Percentiles rank a stretch among this genome's conserved stretches.
These are phyloP conservation scores for Chenopodium formosanum DNA, from an alignment of 148 eudicot species.

Conservation along the genomic window DNA sequence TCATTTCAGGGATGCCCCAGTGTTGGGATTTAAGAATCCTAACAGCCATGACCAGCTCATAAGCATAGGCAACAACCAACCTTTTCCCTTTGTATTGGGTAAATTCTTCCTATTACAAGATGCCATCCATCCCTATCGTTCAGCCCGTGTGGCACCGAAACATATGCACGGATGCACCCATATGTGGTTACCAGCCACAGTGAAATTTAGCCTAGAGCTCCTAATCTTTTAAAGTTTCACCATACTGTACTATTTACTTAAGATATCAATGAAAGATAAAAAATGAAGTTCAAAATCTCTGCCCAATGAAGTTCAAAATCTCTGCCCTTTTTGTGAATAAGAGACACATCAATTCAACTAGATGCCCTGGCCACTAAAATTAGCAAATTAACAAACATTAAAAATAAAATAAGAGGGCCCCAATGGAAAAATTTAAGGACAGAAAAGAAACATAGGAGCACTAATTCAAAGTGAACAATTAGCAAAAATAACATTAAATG, in stretches of 20 bases:
- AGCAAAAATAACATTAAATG: conserved; percentile 8
- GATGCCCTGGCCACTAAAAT: conserved; percentile 21
- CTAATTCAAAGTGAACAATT: conserved; percentile 14
- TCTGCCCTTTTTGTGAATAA: not conserved
- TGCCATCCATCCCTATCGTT: not conserved
- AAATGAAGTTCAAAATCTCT: not conserved
- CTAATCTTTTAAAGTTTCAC: not conserved
- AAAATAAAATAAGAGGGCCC: conserved; percentile 20
- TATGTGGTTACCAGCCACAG: not conserved
- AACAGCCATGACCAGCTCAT: not conserved
- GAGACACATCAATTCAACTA: conserved; percentile 5
- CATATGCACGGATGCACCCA: not conserved
- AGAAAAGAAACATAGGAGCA: not conserved
- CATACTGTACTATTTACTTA: too few species aligned
- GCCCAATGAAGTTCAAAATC: not conserved
- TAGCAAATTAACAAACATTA: conserved; percentile 17
- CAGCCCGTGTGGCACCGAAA: not conserved
- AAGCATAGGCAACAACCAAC: not conserved
- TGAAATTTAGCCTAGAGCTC: not conserved
- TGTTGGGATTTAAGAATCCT: not conserved
- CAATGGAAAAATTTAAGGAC: conserved; percentile 13
- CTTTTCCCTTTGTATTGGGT: too few species aligned
- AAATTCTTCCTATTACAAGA: too few species aligned
- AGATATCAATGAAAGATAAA: not conserved
- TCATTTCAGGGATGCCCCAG: conserved; percentile 17